A percentile compares a stretch with the other conserved stretches of the same genome.
Conservation (phyloP, 2,329 filamentous ascomycete genomes). For the Aspergillus puulaauensis region DNA sequence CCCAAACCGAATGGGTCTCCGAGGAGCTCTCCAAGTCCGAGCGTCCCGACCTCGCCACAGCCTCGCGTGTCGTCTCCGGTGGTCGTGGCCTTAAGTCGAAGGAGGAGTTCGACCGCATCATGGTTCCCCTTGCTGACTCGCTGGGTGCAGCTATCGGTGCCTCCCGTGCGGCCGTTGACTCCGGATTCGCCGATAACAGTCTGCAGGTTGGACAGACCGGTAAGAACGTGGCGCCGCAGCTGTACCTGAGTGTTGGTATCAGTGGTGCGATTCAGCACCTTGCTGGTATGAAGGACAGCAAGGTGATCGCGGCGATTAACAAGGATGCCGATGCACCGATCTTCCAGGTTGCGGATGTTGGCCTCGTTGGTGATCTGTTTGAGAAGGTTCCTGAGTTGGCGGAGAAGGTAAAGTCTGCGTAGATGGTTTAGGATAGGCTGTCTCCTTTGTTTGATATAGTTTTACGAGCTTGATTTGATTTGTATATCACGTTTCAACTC, state of each 20-base stretch:
- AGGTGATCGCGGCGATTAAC: constrained; percentile 98
- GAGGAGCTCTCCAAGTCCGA: constrained; percentile 93
- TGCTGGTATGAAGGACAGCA: constrained; percentile 99
- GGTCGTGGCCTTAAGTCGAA: constrained; percentile 96
- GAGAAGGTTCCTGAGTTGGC: constrained; percentile 94
- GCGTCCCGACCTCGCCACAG: constrained; percentile 89
- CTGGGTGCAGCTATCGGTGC: constrained; percentile 95
- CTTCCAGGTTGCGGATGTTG: constrained; percentile 96
- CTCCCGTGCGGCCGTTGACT: constrained; percentile 91
- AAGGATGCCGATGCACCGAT: constrained; percentile 97
- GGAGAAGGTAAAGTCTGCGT: constrained; percentile 73
- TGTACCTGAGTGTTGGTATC: constrained; percentile 94
- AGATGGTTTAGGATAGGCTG: not conserved
- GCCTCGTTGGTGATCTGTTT: constrained; percentile 91
- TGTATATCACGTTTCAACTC: constrained; percentile 7
- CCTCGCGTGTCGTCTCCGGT: constrained; percentile 84
- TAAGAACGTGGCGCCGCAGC: constrained; percentile 94
- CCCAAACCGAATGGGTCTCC: constrained; percentile 81
- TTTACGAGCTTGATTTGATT: constrained; percentile 7
- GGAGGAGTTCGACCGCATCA: constrained; percentile 92
- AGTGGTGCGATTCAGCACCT: constrained; percentile 97
- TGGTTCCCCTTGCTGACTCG: constrained; percentile 87
- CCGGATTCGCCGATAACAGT: constrained; percentile 96
- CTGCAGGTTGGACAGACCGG: constrained; percentile 97
- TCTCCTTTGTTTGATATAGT: not conserved